Evolutionary conservation across 192 early-diverging fungal genomes (phyloP).

Genomic region (Funneliformis geosporum): DNA sequence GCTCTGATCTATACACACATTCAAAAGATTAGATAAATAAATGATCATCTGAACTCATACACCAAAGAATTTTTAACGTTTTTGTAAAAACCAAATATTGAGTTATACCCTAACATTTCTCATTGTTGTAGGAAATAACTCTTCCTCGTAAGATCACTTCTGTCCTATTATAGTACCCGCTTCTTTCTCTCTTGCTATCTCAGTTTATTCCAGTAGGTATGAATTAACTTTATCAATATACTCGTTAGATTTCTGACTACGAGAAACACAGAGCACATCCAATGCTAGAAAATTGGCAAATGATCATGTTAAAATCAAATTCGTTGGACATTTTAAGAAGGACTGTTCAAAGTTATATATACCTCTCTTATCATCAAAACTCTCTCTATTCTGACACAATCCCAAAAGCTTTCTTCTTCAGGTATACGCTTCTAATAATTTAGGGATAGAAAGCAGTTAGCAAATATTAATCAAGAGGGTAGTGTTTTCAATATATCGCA

Average conservation of each 20-base stretch:
- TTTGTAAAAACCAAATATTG: conserved; percentile 3
- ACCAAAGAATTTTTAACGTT: no score
- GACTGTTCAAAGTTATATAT: conserved; percentile 3
- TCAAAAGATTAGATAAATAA: no score
- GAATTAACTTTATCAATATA: conserved; percentile 17
- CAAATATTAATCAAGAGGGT: no score
- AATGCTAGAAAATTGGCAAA: conserved; percentile 13
- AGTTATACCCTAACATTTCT: conserved; percentile 1
- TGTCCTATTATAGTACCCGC: conserved; percentile 15
- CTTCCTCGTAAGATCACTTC: conserved; percentile 12
- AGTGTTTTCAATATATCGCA: background rate
- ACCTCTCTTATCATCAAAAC: conserved; percentile 5
- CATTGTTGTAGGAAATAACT: background rate
- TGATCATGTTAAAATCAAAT: background rate
- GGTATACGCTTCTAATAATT: no score
- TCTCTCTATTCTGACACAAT: background rate
- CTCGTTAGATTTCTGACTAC: conserved; percentile 13
- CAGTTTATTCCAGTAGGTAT: background rate
- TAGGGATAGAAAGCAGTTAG: no score
- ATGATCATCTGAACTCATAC: no score
- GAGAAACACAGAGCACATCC: conserved; percentile 17
- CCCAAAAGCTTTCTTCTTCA: conserved; percentile 1
- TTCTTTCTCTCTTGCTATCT: conserved; percentile 14
- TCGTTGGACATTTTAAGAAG: background rate
- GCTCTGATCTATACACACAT: no score